Evolutionary conservation across 176 grass and related monocot genomes (phyloP).

Genomic region (Cenchrus americanus): DNA sequence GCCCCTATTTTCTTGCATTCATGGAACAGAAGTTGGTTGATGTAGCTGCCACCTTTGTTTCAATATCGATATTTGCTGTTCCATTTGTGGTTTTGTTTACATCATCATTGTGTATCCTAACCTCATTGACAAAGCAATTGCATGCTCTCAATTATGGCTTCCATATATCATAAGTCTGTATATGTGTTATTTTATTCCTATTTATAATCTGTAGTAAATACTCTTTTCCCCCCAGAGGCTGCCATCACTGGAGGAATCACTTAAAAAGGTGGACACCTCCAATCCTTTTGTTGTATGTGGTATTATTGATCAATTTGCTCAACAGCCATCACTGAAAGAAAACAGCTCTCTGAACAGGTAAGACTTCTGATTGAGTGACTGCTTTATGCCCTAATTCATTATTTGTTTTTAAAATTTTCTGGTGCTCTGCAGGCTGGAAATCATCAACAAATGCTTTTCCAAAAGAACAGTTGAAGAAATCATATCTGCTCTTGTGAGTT

Average conservation of each 20-base stretch:
- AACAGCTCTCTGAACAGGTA: conserved; percentile 77
- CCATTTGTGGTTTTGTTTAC: conserved; percentile 6
- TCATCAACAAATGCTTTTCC: conserved; percentile 94
- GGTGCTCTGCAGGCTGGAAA: conserved; percentile 59
- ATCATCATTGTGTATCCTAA: conserved; percentile 10
- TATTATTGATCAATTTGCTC: conserved; percentile 74
- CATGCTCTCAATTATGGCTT: conserved; percentile 33
- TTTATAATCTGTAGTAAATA: conserved; percentile 33
- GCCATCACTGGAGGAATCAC: conserved; percentile 68
- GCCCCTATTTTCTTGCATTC: conserved; percentile 3
- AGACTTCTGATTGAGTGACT: not conserved
- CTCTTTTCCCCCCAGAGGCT: conserved; percentile 59
- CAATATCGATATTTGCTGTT: not conserved
- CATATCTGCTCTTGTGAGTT: conserved; percentile 87
- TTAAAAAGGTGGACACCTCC: conserved; percentile 65
- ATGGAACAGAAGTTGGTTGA: not conserved
- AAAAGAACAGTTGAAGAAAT: conserved; percentile 94
- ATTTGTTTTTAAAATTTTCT: conserved; percentile 16
- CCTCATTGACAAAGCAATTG: conserved; percentile 11
- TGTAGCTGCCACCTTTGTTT: conserved; percentile 1
- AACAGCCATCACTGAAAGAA: conserved; percentile 72
- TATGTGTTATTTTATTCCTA: conserved; percentile 23
- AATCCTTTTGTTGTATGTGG: conserved; percentile 72
- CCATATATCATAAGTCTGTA: conserved; percentile 1
- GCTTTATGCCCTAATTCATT: conserved; percentile 5